These are phyloP conservation scores for Terfezia claveryi DNA, from an alignment of 495 filamentous ascomycete species.

Conservation along the genomic window DNA sequence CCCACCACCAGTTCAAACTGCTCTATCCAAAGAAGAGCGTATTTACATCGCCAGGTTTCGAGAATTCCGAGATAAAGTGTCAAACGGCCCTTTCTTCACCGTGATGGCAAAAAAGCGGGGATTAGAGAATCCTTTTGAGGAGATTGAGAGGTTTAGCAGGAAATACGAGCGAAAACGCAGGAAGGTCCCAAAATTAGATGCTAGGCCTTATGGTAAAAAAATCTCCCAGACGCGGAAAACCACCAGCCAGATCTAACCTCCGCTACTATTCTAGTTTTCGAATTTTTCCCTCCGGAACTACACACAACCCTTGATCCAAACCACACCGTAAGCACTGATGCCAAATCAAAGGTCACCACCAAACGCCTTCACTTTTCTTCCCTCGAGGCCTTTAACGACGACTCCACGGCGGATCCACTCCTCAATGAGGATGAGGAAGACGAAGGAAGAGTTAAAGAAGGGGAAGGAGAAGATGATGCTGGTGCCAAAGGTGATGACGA, in stretches of 20 bases:
- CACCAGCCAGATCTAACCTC: too few species aligned
- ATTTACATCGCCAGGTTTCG: slow-evolving; percentile 14
- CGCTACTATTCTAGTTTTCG: slow-evolving; percentile 1
- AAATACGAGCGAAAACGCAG: slow-evolving; percentile 14
- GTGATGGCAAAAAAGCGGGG: slow-evolving; percentile 14
- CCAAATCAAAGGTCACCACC: background rate
- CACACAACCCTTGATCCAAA: slow-evolving; percentile 8
- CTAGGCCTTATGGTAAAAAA: slow-evolving; percentile 11
- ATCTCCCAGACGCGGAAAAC: background rate
- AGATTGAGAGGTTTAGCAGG: slow-evolving; percentile 13
- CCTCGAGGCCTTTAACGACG: background rate
- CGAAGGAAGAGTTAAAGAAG: slow-evolving; percentile 13
- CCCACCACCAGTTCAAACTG: slow-evolving; percentile 14
- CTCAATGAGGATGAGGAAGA: slow-evolving; percentile 6
- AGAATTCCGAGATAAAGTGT: slow-evolving; percentile 16
- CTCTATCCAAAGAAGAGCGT: slow-evolving; percentile 15
- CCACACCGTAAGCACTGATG: background rate
- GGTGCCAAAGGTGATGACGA: slow-evolving; percentile 9
- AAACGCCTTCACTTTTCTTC: background rate
- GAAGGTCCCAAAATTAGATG: slow-evolving; percentile 16
- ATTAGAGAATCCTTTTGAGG: slow-evolving; percentile 18
- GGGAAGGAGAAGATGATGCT: slow-evolving; percentile 7
- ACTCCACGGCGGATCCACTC: background rate
- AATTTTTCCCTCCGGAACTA: slow-evolving; percentile 16
- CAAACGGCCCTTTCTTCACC: slow-evolving; percentile 17